Percentiles rank a stretch among this genome's conserved stretches.
Conservation (phyloP, 345 rosid genomes). For the Corchorus olitorius region DNA sequence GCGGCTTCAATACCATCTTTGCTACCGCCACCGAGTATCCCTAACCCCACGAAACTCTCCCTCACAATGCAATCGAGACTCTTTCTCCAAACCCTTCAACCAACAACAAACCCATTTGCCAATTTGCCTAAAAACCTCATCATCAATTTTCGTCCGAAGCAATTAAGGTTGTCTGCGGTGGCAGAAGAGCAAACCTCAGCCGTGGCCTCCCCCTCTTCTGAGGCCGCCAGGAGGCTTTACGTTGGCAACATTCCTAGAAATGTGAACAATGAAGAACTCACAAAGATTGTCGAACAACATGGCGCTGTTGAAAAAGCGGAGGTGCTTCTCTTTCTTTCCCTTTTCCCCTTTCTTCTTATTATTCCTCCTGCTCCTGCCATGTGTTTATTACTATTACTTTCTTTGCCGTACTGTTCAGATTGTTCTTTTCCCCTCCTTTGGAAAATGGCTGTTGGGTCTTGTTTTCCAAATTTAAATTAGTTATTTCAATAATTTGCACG, state of each 20-base stretch:
- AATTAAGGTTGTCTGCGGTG: constrained; percentile 40
- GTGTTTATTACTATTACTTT: neutral
- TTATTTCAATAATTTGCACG: neutral
- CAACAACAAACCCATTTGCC: constrained; percentile 2
- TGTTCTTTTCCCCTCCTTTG: neutral
- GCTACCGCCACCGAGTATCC: constrained; percentile 23
- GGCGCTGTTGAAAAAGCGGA: constrained; percentile 80
- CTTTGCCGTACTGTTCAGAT: neutral
- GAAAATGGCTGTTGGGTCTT: neutral
- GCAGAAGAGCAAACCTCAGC: constrained; percentile 46
- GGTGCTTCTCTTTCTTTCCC: constrained; percentile 34
- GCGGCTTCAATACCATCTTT: constrained; percentile 41
- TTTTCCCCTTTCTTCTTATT: neutral
- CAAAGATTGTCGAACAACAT: constrained; percentile 66
- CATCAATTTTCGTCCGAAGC: constrained; percentile 16
- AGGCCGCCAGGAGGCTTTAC: constrained; percentile 62
- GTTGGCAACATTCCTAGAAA: constrained; percentile 84
- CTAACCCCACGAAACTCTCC: constrained; percentile 20
- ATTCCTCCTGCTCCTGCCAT: neutral
- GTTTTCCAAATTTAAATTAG: neutral
- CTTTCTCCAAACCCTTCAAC: constrained; percentile 26
- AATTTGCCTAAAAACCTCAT: constrained; percentile 7
- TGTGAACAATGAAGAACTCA: constrained; percentile 54
- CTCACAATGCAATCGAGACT: constrained; percentile 28
- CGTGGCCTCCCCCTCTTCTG: constrained; percentile 50